Evolutionary conservation across 2,329 filamentous ascomycete genomes (phyloP), one percentile per base, ranked within the genome.

Genomic region (Plenodomus biglobosus): DNA sequence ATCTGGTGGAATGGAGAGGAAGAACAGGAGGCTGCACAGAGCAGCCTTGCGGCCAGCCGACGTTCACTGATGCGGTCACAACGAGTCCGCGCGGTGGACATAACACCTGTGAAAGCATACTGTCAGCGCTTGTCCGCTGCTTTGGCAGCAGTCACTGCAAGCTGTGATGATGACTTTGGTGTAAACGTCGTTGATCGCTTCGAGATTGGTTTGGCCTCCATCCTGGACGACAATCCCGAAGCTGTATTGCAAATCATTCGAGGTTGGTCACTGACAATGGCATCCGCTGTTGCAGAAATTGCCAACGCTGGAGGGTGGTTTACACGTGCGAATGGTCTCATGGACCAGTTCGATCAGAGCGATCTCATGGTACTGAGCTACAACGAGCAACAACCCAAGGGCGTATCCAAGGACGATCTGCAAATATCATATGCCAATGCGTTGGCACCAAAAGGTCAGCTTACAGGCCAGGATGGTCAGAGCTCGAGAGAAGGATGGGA

Each of bases 1-100:
- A 85, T 88, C 5, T 97, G 92, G 92, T 96, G 92, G 91, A 87
- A 95, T 65, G 90, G 94, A 52, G 82, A 85, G 50, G 80, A 85
- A 8, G 80, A 85, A 8, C 76, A 78, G 13, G 73, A 76, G 1
- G 57, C 72, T 21, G 56, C 69, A 1, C 64, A 71, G 32, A 74
- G 70, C 42, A 77, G 71, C 55, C 68, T 79, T 24, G 71, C 71
- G 42, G 71, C 69, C n/a, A 77, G 73, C 49, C 73, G 75, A 45
- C 74, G 72, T 30, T 73, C 73, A 11, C 52, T 75, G 42, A 69
- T 66, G 50, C 68, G 61, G 39, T 66, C 66, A 17, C 71, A 72
- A 24, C 73, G 73, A 45, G 72, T 75, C 18, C 73, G 78, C 15
- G 61, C 71, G 10, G 77, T 80, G 15, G 76, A 81, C 49, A 71